Percentiles rank a stretch among this genome's conserved stretches.
Evolutionary conservation across 805 yeast genomes (phyloP).

Genomic region (Brettanomyces sp.): DNA sequence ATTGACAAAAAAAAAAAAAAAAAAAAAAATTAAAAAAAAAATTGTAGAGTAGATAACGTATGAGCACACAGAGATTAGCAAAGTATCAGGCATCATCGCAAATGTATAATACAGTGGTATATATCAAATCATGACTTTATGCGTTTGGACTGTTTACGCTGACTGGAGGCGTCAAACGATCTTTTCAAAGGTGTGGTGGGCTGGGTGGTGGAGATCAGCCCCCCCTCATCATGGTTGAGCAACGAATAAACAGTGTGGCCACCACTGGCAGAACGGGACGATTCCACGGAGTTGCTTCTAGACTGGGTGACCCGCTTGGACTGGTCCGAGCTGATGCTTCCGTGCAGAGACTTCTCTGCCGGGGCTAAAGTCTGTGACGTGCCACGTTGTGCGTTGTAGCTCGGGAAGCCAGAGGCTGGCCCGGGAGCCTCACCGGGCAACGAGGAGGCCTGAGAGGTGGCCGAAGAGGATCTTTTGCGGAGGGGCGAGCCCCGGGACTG

Average conservation of each 20-base stretch:
- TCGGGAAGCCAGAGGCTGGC: background rate
- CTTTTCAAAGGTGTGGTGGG: background rate
- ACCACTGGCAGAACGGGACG: slow-evolving; percentile 4
- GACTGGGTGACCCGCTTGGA: slow-evolving; percentile 2
- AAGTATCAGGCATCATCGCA: too few species aligned
- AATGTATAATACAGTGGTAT: too few species aligned
- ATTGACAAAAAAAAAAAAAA: too few species aligned
- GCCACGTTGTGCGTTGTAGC: background rate
- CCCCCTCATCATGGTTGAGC: slow-evolving; percentile 7
- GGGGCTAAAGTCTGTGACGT: background rate
- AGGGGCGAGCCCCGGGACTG: background rate
- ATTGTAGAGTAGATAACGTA: too few species aligned
- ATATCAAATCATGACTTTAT: too few species aligned
- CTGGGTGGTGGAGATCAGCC: background rate
- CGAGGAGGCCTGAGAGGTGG: slow-evolving; percentile 2
- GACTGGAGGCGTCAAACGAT: too few species aligned
- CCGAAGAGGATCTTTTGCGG: slow-evolving; percentile 5
- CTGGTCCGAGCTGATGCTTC: background rate
- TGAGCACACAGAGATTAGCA: too few species aligned
- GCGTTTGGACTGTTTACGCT: too few species aligned
- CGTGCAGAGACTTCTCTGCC: background rate
- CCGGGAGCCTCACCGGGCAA: background rate
- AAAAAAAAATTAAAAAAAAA: too few species aligned
- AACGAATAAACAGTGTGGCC: slow-evolving; percentile 14
- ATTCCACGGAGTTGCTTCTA: slow-evolving; percentile 9